Conservation (phyloP, 768 basidiomycete genomes). For the Megacollybia marginata region DNA sequence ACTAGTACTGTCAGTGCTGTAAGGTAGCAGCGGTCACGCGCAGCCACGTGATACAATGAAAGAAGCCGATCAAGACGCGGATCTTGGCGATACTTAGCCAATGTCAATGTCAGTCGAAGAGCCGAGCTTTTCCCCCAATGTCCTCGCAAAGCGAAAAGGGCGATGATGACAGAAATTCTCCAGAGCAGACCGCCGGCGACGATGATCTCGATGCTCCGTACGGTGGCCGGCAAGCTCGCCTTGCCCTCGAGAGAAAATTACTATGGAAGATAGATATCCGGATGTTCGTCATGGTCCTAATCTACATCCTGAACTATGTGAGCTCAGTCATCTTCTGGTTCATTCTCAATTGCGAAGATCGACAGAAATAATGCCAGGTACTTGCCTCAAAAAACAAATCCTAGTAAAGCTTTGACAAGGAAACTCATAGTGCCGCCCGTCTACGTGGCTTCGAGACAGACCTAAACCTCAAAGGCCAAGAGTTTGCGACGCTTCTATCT, state of each 20-base stretch:
- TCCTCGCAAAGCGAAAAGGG: too few species aligned
- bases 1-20: too few species aligned
- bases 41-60: too few species aligned
- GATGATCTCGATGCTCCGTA: constrained; percentile 21
- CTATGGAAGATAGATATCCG: constrained; percentile 25
- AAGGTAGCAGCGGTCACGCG: too few species aligned
- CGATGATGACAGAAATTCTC: too few species aligned
- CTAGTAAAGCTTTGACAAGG: neutral
- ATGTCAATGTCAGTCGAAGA: too few species aligned
- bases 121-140: too few species aligned
- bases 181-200: constrained; percentile 1
- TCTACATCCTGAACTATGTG: constrained; percentile 46
- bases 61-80: too few species aligned
- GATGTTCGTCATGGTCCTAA: constrained; percentile 21
- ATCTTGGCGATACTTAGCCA: too few species aligned
- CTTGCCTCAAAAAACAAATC: constrained; percentile 10
- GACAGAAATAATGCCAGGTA: constrained; percentile 74
- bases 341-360: constrained; percentile 31
- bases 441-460: constrained; percentile 67
- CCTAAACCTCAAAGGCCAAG: constrained; percentile 49
- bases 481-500: constrained; percentile 63
- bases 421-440: constrained; percentile 51
- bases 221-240: constrained; percentile 24
- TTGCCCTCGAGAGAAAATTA: constrained; percentile 24
- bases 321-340: neutral